Conservation (phyloP, 2,329 filamentous ascomycete species). For the Purpureocillium lavendulum region DNA sequence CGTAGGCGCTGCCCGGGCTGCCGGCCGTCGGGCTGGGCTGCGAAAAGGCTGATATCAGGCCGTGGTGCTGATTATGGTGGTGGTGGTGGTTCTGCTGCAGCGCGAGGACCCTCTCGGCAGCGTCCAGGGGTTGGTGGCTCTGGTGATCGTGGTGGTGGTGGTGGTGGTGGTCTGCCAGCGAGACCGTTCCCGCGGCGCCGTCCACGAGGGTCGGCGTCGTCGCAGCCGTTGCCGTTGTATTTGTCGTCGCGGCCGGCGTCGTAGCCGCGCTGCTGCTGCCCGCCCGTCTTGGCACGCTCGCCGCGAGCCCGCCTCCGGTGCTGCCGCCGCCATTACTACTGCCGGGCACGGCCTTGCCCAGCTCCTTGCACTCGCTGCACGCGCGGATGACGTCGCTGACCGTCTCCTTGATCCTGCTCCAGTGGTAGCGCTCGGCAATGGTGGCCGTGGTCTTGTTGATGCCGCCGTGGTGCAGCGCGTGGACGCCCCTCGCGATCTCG, state of each 20-base stretch:
- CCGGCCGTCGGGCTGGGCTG: conserved; percentile 10
- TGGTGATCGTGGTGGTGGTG: conserved; percentile 3
- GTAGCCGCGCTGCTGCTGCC: conserved; percentile 3
- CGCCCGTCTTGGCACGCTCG: neutral
- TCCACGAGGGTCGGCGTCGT: neutral
- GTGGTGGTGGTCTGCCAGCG: neutral
- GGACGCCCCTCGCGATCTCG: conserved; percentile 73
- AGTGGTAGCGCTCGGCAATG: conserved; percentile 91
- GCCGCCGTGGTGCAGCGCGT: conserved; percentile 71
- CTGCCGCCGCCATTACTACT: conserved; percentile 14
- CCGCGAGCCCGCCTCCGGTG: conserved; percentile 1
- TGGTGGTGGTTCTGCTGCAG: conserved; percentile 22
- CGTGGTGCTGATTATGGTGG: conserved; percentile 8
- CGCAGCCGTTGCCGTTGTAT: neutral
- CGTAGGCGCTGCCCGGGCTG: conserved; percentile 31
- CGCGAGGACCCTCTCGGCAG: conserved; percentile 15
- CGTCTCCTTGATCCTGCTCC: conserved; percentile 96
- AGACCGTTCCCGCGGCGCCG: neutral
- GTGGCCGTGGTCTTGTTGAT: conserved; percentile 97
- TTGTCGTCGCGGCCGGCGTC: neutral
- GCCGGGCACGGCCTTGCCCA: conserved; percentile 45
- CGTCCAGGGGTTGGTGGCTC: neutral
- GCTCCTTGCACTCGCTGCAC: conserved; percentile 82
- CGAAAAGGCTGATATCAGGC: conserved; percentile 17
- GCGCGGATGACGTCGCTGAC: conserved; percentile 91